phyloP scores from a whole-genome alignment of 257 asterid genomes.

The Gentiana dahurica region DNA sequence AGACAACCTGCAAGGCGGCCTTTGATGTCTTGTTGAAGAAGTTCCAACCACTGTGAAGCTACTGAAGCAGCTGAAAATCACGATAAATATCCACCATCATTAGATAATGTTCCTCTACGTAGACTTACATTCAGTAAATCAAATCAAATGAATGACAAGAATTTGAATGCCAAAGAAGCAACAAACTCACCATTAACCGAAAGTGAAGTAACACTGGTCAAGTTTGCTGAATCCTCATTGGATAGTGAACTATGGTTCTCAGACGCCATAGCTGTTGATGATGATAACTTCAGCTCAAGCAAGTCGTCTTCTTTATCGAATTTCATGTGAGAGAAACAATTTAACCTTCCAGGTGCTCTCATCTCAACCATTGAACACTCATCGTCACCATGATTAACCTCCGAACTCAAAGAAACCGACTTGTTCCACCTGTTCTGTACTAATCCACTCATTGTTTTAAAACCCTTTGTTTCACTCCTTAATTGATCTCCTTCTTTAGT shows the following conservation, averaged over 20 bases:
- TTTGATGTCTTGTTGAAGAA: constrained; percentile 70
- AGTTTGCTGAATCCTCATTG: constrained; percentile 52
- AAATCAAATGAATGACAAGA: background rate
- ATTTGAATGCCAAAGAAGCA: background rate
- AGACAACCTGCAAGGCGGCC: constrained; percentile 79
- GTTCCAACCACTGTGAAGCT: constrained; percentile 97
- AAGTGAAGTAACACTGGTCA: constrained; percentile 52
- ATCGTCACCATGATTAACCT: constrained; percentile 19
- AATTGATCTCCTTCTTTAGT: constrained; percentile 22
- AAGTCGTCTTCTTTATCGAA: constrained; percentile 31
- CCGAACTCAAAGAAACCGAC: constrained; percentile 25
- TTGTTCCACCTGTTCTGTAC: constrained; percentile 18
- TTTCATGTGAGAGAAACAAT: constrained; percentile 19
- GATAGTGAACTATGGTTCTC: constrained; percentile 51
- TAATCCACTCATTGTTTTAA: constrained; percentile 4
- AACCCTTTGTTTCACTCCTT: constrained; percentile 21
- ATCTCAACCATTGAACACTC: constrained; percentile 22
- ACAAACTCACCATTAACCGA: constrained; percentile 53
- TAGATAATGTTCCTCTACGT: background rate
- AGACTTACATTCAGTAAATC: background rate
- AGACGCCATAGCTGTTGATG: constrained; percentile 31
- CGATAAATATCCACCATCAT: background rate
- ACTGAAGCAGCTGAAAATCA: constrained; percentile 69
- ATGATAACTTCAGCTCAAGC: constrained; percentile 46
- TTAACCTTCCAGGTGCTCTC: constrained; percentile 19